Evolutionary conservation across 2,329 filamentous ascomycete species (phyloP).

Genomic region (Stagonosporopsis vannaccii): DNA sequence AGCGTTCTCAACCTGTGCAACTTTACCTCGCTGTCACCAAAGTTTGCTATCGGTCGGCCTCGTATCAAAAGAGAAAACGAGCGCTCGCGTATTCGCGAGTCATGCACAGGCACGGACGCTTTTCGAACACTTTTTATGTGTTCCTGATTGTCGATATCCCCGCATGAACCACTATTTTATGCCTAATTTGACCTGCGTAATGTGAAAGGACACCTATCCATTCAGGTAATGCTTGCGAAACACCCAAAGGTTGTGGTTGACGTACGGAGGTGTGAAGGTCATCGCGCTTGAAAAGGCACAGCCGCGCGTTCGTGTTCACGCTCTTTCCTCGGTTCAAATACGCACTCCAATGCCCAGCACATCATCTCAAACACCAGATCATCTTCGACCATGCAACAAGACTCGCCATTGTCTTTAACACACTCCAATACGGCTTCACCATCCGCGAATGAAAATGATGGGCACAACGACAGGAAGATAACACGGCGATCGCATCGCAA

Average conservation of each 20-base stretch:
- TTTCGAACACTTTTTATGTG: background rate
- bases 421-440: slow-evolving; percentile 14
- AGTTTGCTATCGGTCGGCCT: background rate
- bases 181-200: background rate
- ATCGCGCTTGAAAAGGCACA: background rate
- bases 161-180: background rate
- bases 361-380: background rate
- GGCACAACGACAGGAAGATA: slow-evolving; percentile 21
- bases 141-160: background rate
- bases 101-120: background rate
- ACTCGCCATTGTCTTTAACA: slow-evolving; percentile 23
- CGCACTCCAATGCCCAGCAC: slow-evolving; percentile 1
- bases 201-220: background rate
- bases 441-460: slow-evolving; percentile 12
- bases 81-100: slow-evolving; percentile 6
- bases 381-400: slow-evolving; percentile 22
- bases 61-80: slow-evolving; percentile 17
- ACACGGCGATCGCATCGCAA: slow-evolving; percentile 37
- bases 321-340: slow-evolving; percentile 20
- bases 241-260: background rate
- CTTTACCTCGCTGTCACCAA: slow-evolving; percentile 7
- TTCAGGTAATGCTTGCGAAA: slow-evolving; percentile 7
- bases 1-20: background rate
- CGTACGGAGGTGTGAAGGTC: background rate
- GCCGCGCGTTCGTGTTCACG: slow-evolving; percentile 12